Base-by-base conservation (phyloP, 2,329 filamentous ascomycete species). In the Colletotrichum melonis region DNA sequence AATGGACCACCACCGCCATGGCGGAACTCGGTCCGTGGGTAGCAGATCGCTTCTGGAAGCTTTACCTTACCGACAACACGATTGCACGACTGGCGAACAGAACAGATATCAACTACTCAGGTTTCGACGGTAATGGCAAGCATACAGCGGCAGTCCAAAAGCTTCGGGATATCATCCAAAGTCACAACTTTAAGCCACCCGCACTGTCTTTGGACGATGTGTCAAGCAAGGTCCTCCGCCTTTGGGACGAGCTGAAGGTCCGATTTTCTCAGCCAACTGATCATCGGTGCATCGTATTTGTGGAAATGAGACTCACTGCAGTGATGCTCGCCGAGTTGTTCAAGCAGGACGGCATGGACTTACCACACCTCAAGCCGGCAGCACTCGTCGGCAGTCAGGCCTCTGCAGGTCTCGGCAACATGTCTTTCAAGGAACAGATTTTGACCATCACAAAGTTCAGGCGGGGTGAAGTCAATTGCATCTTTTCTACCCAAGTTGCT, bases 281-380 rank as follows among this genome's bases (percentile, higher is more conserved):
- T 7, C 86, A 88, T 32, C 91, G 92, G 22, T 97, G 95, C 78
- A 97, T 99, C 68, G 90, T 98, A 0, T 98, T 99, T 81, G 95
- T 97, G 0, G 88, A 94, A 74, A 89, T 93, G 79, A 88, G 95
- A 54, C 91, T 93, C 75, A 96, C 95, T 0, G 96, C 95, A 1
- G 89, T 90, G 22, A 82, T 97, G 19, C 84, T 99, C 1, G 85
- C 89, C 1, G 90, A 93, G 56, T 84, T 97, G 0, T 92, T 97
- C 74, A 81, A 82, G 49, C 86, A 89, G 22, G 78, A 85, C 1
- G 80, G 82, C 1, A 86, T 95, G 69, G 84, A 86, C 1, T 88
- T 92, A 5, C 84, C 85, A 0, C 86, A 92, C 72, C 84, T 97
- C 72, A 87, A 84, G 11, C 86, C 90, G 4, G 91, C 89, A 6